These are phyloP conservation scores for Paramecium bursaria DNA, from an alignment of 73 alveolate species.

Conservation along the genomic window DNA sequence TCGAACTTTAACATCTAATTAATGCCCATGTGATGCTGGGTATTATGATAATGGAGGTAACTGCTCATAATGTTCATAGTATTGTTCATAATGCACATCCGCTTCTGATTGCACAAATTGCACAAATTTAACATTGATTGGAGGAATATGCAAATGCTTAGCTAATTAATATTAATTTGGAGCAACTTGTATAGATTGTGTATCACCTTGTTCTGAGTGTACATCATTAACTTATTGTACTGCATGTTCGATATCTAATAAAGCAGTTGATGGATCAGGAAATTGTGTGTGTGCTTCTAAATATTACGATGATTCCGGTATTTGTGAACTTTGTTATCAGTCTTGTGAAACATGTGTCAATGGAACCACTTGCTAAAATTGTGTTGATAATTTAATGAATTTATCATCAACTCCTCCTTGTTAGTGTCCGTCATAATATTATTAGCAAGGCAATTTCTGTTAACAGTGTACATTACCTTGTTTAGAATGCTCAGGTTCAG, in stretches of 20 bases:
- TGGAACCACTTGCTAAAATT: too few relatives aligned
- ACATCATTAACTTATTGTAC: not conserved
- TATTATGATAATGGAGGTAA: not conserved
- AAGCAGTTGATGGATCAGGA: constrained; percentile 15
- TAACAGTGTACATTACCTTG: not conserved
- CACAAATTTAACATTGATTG: not conserved
- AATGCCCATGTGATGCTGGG: constrained; percentile 13
- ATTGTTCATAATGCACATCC: not conserved
- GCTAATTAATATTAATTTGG: not conserved
- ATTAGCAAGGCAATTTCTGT: not conserved
- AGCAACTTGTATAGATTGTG: not conserved
- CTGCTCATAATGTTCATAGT: not conserved
- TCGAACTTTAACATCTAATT: not conserved
- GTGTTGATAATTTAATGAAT: too few relatives aligned
- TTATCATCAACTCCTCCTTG: too few relatives aligned
- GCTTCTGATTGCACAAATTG: not conserved
- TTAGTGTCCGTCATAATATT: not conserved
- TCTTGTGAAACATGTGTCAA: too few relatives aligned
- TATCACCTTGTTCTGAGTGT: not conserved
- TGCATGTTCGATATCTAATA: too few relatives aligned
- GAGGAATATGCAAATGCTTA: not conserved
- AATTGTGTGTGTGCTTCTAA: not conserved
- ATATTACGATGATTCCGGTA: too few relatives aligned
- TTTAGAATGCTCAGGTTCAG: not conserved
- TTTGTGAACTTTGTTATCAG: too few relatives aligned